Conservation (phyloP, 371 early-diverging fungal genomes). For the Rhizopus stolonifer region DNA sequence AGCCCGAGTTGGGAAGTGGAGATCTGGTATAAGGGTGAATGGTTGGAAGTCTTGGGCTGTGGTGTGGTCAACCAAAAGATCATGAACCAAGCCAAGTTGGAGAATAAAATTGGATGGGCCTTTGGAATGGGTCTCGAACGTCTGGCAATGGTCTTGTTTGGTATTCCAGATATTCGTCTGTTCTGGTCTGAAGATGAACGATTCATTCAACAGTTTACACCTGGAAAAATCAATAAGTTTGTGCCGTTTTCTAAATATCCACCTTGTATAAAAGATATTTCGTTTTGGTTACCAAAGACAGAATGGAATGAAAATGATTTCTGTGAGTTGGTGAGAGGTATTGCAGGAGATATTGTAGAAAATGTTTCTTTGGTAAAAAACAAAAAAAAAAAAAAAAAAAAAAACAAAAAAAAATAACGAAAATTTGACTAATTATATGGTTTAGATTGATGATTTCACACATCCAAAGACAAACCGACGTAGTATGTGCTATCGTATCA, state of each 20-base stretch:
- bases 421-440: too few relatives aligned
- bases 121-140: conserved; percentile 96
- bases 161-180: conserved; percentile 94
- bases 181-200: conserved; percentile 95
- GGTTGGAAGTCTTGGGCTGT: conserved; percentile 95
- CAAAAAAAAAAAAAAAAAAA: too few relatives aligned
- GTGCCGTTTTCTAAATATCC: conserved; percentile 82
- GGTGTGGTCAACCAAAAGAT: conserved; percentile 90
- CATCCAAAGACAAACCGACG: conserved; percentile 82
- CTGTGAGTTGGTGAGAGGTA: conserved; percentile 89
- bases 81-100: conserved; percentile 64
- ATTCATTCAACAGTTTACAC: conserved; percentile 83
- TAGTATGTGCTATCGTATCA: conserved; percentile 91
- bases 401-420: too few relatives aligned
- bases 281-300: conserved; percentile 79
- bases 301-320: conserved; percentile 91
- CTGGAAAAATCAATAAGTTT: conserved; percentile 69
- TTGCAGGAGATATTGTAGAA: conserved; percentile 92
- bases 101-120: conserved; percentile 92
- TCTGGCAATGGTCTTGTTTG: conserved; percentile 95
- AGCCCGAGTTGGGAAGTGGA: conserved; percentile 97
- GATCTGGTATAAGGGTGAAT: conserved; percentile 87
- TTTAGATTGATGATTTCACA: conserved; percentile 82
- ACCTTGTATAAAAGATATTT: conserved; percentile 90
- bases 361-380: conserved; percentile 73